These are phyloP conservation scores for Acrocalymma vagum DNA, from an alignment of 2,329 filamentous ascomycete genomes.

Conservation along the genomic window DNA sequence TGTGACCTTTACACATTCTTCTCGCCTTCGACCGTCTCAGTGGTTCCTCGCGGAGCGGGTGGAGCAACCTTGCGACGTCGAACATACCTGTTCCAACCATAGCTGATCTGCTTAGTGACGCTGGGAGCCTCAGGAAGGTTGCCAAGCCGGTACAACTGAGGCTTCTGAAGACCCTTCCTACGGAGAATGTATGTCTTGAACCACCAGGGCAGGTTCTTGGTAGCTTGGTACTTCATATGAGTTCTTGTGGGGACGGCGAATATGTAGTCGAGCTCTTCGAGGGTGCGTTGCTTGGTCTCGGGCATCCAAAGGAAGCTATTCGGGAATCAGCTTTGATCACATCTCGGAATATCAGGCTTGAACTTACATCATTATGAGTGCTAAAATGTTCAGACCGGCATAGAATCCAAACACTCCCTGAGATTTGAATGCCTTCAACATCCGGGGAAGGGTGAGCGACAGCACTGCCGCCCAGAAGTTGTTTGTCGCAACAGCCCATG, in stretches of 20 bases:
- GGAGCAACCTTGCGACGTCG: conserved; percentile 29
- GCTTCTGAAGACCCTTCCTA: conserved; percentile 44
- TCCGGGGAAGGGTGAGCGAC: conserved; percentile 69
- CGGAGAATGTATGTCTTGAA: conserved; percentile 55
- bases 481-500: conserved; percentile 72
- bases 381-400: conserved; percentile 66
- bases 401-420: conserved; percentile 70
- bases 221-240: conserved; percentile 47
- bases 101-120: conserved; percentile 27
- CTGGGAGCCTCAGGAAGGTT: conserved; percentile 21
- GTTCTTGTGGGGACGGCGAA: conserved; percentile 56
- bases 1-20: not conserved
- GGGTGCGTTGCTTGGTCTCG: conserved; percentile 58
- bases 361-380: conserved; percentile 65
- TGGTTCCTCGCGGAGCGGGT: no score
- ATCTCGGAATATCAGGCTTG: not conserved
- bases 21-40: not conserved
- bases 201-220: conserved; percentile 53
- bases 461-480: conserved; percentile 67
- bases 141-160: conserved; percentile 50
- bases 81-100: conserved; percentile 27
- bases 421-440: conserved; percentile 61
- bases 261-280: conserved; percentile 60
- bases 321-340: no score
- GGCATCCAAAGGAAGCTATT: conserved; percentile 63